These are phyloP conservation scores for Candida ipomoeae DNA, from an alignment of 805 yeast species.

Conservation along the genomic window DNA sequence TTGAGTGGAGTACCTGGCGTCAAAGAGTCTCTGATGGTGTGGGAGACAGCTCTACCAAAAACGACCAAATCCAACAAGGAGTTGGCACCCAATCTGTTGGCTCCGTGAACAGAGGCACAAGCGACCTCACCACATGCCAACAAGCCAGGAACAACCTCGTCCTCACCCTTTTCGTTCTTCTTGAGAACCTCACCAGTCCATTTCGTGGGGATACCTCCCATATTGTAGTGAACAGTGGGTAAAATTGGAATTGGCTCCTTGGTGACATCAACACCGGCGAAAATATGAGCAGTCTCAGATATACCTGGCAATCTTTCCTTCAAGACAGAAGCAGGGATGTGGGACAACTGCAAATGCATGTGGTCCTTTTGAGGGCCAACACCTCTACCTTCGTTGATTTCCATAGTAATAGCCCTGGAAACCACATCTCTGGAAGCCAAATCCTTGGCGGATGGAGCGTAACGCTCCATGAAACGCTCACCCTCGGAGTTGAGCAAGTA, in stretches of 20 bases:
- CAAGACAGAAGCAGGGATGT: constrained; percentile 85
- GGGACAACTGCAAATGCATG: constrained; percentile 89
- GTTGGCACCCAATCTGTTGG: constrained; percentile 98
- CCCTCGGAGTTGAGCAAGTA: constrained; percentile 94
- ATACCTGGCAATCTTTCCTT: constrained; percentile 98
- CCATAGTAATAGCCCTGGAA: constrained; percentile 97
- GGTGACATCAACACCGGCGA: constrained; percentile 99
- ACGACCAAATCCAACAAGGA: constrained; percentile 94
- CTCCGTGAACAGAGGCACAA: constrained; percentile 99
- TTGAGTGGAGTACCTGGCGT: constrained; percentile 86
- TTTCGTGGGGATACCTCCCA: constrained; percentile 99
- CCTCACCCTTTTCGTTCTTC: constrained; percentile 81
- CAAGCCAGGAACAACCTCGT: constrained; percentile 86
- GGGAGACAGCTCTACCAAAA: constrained; percentile 97
- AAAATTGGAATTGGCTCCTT: constrained; percentile 98
- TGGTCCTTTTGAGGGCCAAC: constrained; percentile 96
- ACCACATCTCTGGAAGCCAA: constrained; percentile 98
- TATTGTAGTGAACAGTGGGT: constrained; percentile 98
- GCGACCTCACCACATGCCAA: constrained; percentile 99
- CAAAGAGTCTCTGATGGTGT: constrained; percentile 79
- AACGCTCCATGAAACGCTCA: constrained; percentile 99
- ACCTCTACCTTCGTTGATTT: constrained; percentile 98
- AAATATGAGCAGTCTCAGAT: constrained; percentile 96
- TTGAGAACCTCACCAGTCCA: constrained; percentile 94
- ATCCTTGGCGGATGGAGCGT: constrained; percentile 98